These are phyloP conservation scores for Combretum micranthum DNA, from an alignment of 345 rosid species.

Conservation along the genomic window DNA sequence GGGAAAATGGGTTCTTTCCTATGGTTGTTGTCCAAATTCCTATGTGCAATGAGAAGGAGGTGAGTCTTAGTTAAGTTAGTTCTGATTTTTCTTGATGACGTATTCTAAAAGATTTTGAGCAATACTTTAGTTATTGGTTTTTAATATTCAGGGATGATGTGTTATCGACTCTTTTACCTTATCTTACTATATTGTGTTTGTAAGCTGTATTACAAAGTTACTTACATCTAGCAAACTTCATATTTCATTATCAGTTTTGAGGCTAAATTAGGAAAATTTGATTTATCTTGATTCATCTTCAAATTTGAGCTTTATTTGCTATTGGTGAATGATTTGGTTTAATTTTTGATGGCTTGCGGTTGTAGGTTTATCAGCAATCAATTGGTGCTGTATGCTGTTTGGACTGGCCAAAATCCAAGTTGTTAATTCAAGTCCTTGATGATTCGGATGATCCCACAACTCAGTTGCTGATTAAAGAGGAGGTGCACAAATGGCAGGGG, in stretches of 20 bases:
- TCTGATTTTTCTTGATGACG: too few relatives aligned
- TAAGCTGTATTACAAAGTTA: too few relatives aligned
- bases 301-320: not conserved
- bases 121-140: too few relatives aligned
- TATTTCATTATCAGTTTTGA: not conserved
- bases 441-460: conserved; percentile 83
- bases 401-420: conserved; percentile 86
- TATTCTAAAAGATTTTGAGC: too few relatives aligned
- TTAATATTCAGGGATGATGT: too few relatives aligned
- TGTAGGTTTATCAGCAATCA: conserved; percentile 90
- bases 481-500: conserved; percentile 84
- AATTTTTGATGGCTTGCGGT: not conserved
- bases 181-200: too few relatives aligned
- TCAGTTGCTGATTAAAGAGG: conserved; percentile 67
- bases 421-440: conserved; percentile 76
- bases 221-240: too few relatives aligned
- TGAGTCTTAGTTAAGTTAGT: conserved; percentile 2
- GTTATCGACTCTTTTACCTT: too few relatives aligned
- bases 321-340: not conserved
- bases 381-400: conserved; percentile 83
- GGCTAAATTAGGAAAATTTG: not conserved
- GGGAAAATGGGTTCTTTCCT: conserved; percentile 60
- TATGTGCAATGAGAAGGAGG: conserved; percentile 98
- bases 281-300: not conserved
- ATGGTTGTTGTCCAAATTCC: conserved; percentile 97